phyloP scores from a whole-genome alignment of 306 rosid species.

The Cajanus cajan region DNA sequence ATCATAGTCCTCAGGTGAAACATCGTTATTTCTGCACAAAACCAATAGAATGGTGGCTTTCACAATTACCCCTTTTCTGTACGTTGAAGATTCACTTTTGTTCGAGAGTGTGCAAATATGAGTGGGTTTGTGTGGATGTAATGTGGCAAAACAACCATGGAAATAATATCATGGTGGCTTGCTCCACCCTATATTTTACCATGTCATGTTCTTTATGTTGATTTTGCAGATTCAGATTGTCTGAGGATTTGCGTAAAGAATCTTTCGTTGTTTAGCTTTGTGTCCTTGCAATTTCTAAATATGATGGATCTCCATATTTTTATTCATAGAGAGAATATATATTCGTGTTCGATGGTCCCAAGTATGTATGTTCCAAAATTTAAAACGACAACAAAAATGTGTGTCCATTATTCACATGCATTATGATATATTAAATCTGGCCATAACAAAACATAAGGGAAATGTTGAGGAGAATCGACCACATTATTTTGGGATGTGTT shows the following conservation, averaged over 20 bases:
- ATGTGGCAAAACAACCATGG: neutral
- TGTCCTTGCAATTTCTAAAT: neutral
- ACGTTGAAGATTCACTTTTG: neutral
- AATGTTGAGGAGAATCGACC: no score
- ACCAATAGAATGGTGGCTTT: neutral
- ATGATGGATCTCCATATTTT: neutral
- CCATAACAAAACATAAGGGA: no score
- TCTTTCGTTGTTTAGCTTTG: neutral
- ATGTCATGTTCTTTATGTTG: neutral
- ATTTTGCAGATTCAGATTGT: neutral
- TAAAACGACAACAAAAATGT: neutral
- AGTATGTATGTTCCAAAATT: neutral
- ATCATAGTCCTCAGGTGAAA: no score
- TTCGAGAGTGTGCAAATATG: neutral
- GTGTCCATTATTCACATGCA: neutral
- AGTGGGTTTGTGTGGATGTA: neutral
- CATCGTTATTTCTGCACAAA: neutral
- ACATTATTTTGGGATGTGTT: no score
- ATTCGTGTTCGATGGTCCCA: neutral
- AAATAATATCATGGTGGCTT: neutral
- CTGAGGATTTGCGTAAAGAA: neutral
- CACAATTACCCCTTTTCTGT: neutral
- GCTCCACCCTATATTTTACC: neutral
- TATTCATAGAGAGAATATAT: neutral
- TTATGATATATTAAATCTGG: neutral